Base-by-base conservation (phyloP, 2,329 filamentous ascomycete genomes). In the Colletotrichum endophyticum region DNA sequence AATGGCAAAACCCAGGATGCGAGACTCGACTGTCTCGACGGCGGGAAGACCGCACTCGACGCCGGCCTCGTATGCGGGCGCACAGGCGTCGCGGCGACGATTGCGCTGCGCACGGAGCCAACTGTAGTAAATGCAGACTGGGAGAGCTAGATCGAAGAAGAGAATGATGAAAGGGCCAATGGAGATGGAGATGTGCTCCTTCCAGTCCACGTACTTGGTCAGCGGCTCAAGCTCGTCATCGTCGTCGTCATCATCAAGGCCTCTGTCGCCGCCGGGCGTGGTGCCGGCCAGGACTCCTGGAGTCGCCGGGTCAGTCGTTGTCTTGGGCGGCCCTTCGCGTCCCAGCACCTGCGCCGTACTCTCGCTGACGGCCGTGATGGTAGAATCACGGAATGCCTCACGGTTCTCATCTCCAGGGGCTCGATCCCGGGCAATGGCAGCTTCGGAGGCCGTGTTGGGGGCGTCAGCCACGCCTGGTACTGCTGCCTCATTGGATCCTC, bases 171-270 rank as follows among this genome's bases (percentile, higher is more conserved):
- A 76, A 0, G 73, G 73, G 27, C 73, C 73, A 59, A 76, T 76
- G 44, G 73, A 76, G 70, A 76, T 76, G 64, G 73, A 76, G 16
- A 76, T 76, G 64, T 76, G 73, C 49, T 73, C 70, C 8, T 61
- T 73, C 73, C 73, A 76, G 39, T 76, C 73, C 27, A 76, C 73
- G 59, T 76, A 76, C 73, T 76, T 73, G 27, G 73, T 76, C 57
- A 76, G 44, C 32, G 73, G 73, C 70, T 76, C 70, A 11, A 76
- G 73, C 39, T 76, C 73, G 57, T 76, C 73, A 56, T 70, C 68
- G 19, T 70, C 69, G 15, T 66, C 70, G 4, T 68, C 70, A 11
- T 44, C 56, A n/a, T 25, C 34, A n/a, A 68, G 69, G 28, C 30
- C 34, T 34, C 28, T 34, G 22, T 25, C 8, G 32, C 9, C 25